Base-by-base conservation (phyloP, 495 filamentous ascomycete species). In the Tuber indicum region DNA sequence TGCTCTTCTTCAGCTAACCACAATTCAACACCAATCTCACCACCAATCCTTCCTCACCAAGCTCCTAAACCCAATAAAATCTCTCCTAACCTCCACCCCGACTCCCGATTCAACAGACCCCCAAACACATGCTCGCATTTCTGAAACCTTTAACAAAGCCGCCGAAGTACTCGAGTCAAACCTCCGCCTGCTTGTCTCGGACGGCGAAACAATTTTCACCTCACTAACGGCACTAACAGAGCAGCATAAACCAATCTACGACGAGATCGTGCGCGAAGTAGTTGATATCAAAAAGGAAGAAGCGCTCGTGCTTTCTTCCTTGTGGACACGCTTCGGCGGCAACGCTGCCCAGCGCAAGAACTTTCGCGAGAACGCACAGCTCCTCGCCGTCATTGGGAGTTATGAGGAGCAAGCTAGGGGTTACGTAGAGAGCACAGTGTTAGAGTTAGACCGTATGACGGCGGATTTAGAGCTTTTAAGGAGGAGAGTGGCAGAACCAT, bases 201-300 rank as follows among this genome's bases (percentile, higher is more conserved):
- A 83, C 17, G 82, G 82, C 16, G 77, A 84, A 32, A 83, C 77
- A 12, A 84, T 84, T 42, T 79, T 82, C 62, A 47, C 79, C 19
- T 84, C 82, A 1, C 76, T 84, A 17, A 82, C 77, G 12, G 80
- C 76, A 49, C 82, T 84, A 19, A 78, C 82, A 1, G 82, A 82
- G 44, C 82, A 84, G 44, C 83, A 84, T 71, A 83, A 81, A 23
- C 82, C 82, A 10, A 84, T 84, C 36, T 83, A 83, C 26, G 82
- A 84, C 21, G 82, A 84, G 71, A 84, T 84, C 16, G 80, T 84
- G 23, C 82, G 82, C 46, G 82, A 84, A 72, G 83, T 84, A 12
- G 79, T 83, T 21, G 82, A 84, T 45, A 83, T 84, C 47, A 81
- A 83, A 70, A 84, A 83, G 49, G 82, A 77, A 36, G 82, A 84